Base-by-base conservation (phyloP, 1,284 basidiomycete genomes). In the Rhodotorula mucilaginosa region DNA sequence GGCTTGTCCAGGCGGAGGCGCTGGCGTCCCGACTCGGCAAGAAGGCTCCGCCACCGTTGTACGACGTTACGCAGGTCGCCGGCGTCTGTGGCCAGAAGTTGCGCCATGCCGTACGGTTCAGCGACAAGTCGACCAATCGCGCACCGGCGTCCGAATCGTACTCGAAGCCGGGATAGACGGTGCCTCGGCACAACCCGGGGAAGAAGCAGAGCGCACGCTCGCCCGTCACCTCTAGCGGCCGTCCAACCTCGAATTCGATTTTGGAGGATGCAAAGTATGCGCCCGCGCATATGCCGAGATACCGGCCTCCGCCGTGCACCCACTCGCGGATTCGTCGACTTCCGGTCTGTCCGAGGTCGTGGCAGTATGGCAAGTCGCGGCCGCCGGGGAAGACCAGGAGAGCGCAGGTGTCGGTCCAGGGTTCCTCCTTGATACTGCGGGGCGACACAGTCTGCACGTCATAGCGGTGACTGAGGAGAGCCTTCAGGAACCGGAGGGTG, bases 321-420 rank as follows among this genome's bases (percentile, higher is more conserved):
- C 87, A 96, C 18, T 83, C 82, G 64, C 84, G 84, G 64, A 95
- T 87, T 7, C 84, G 81, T 59, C 81, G 64, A 76, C 84, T 82
- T 65, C 82, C 79, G 71, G 76, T 26, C 10, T 74, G 76, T 6
- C 84, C 82, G 52, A 85, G 79, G 18, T 86, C 83, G 59, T 83
- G 77, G 29, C 84, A 82, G 78, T 86, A 86, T 5, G 84, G 83
- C n/a, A 84, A 74, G 70, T 84, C 84, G 44, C 84, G 81, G 58
- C 87, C 87, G 31, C 86, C 86, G 2, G 90, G 90, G 67, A 95
- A 82, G 61, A 93, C 89, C 10, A 96, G 85, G 2, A 94, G 84
- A 6, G 89, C 88, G 78, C 92, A 93, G 46, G 85, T 85, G 3
- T 83, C 79, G 59, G 87, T 80, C 93, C 93, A 96, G 15, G 92